Evolutionary conservation across 2,329 filamentous ascomycete genomes (phyloP).

Genomic region (Hypoxylon sp.): DNA sequence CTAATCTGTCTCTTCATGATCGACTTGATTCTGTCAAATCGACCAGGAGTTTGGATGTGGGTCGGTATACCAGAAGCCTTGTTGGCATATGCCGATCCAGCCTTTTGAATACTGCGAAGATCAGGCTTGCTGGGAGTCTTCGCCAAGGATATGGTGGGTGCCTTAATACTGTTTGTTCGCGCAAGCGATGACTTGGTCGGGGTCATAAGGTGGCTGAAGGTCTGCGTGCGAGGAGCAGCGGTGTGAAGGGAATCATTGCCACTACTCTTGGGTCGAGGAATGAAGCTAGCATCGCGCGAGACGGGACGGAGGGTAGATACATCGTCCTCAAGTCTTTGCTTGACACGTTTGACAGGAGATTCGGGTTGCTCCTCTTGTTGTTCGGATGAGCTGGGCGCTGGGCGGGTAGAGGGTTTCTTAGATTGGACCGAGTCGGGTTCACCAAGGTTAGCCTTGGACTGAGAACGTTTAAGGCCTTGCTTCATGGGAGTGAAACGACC

Average conservation of each 20-base stretch:
- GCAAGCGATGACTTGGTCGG: conserved; percentile 82
- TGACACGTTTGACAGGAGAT: conserved; percentile 75
- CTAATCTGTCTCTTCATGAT: conserved; percentile 62
- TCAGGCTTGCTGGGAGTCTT: conserved; percentile 66
- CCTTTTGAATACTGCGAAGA: conserved; percentile 57
- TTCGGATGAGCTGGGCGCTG: conserved; percentile 40
- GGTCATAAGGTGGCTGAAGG: conserved; percentile 73
- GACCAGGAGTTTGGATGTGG: conserved; percentile 60
- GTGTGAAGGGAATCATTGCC: conserved; percentile 52
- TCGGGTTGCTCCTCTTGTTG: conserved; percentile 49
- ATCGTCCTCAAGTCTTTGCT: conserved; percentile 75
- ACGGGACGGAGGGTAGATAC: conserved; percentile 72
- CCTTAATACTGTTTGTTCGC: conserved; percentile 67
- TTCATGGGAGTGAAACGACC: conserved; percentile 66
- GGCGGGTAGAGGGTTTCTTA: conserved; percentile 47
- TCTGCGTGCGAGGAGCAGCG: conserved; percentile 58
- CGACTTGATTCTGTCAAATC: conserved; percentile 69
- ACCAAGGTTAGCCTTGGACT: conserved; percentile 73
- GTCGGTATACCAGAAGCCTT: conserved; percentile 48
- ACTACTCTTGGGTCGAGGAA: conserved; percentile 62
- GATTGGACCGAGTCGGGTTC: conserved; percentile 62
- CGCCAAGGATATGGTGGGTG: conserved; percentile 64
- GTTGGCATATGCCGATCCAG: conserved; percentile 50
- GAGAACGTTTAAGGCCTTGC: conserved; percentile 51
- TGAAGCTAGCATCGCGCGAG: conserved; percentile 63